These are phyloP conservation scores for Pichia rugopelliculosa DNA, from an alignment of 805 yeast species.

Conservation along the genomic window DNA sequence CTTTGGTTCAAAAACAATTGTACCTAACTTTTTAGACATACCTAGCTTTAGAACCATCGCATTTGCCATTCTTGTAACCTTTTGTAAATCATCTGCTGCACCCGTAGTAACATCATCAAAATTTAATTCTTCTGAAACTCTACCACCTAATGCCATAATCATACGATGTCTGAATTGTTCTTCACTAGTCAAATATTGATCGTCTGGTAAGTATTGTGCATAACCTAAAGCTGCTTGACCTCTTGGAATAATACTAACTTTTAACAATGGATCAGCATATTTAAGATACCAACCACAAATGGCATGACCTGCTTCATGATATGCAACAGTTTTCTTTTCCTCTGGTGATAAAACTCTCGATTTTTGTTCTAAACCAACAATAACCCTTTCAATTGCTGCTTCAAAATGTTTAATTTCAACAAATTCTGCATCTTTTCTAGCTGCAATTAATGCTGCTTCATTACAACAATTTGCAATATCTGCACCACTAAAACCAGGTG, in stretches of 20 bases:
- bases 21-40: conserved; percentile 85
- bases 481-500: conserved; percentile 98
- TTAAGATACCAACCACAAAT: conserved; percentile 94
- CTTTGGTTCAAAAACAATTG: conserved; percentile 66
- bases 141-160: conserved; percentile 96
- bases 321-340: conserved; percentile 88
- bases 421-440: conserved; percentile 64
- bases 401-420: conserved; percentile 82
- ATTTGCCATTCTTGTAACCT: conserved; percentile 89
- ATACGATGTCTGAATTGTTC: conserved; percentile 76
- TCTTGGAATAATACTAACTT: conserved; percentile 94
- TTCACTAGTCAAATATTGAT: conserved; percentile 67
- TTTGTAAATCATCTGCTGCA: conserved; percentile 93
- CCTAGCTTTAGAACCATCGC: conserved; percentile 91
- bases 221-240: conserved; percentile 97
- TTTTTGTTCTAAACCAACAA: conserved; percentile 92
- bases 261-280: conserved; percentile 86
- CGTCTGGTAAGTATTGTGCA: conserved; percentile 95
- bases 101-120: conserved; percentile 92
- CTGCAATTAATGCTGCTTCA: conserved; percentile 96
- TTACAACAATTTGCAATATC: conserved; percentile 96
- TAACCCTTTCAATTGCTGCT: conserved; percentile 93
- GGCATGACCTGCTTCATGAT: conserved; percentile 99
- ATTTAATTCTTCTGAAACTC: conserved; percentile 92
- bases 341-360: conserved; percentile 74